phyloP scores from a whole-genome alignment of 306 rosid genomes.

The Malus fusca region DNA sequence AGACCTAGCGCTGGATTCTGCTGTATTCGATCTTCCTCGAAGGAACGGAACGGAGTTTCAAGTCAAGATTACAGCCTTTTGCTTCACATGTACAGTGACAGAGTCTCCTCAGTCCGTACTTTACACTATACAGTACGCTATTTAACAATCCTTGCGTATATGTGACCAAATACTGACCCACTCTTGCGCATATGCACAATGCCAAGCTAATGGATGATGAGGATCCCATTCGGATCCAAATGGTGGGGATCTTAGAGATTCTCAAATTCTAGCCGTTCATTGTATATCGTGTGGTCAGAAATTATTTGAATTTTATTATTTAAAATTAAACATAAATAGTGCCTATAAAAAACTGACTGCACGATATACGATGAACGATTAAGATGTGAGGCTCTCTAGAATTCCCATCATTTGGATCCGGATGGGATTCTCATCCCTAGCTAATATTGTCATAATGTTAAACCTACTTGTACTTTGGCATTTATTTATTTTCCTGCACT shows the following conservation, averaged over 20 bases:
- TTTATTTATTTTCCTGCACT: too few relatives aligned
- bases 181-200: not conserved
- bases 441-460: too few relatives aligned
- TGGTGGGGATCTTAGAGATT: fast-evolving
- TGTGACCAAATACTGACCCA: not conserved
- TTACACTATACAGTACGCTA: not conserved
- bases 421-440: too few relatives aligned
- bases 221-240: too few relatives aligned
- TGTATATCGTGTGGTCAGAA: fast-evolving
- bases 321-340: too few relatives aligned
- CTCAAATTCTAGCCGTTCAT: too few relatives aligned
- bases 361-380: too few relatives aligned
- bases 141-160: not conserved
- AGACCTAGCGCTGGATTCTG: not conserved
- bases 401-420: too few relatives aligned
- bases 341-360: fast-evolving
- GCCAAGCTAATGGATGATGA: not conserved
- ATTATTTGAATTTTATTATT: too few relatives aligned
- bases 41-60: not conserved
- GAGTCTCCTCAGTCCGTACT: not conserved
- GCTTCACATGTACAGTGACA: not conserved
- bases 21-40: not conserved
- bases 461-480: too few relatives aligned
- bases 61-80: not conserved
- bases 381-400: too few relatives aligned